Evolutionary conservation across 1,139 yeast species (phyloP), one percentile per base, ranked within the genome.

Genomic region (Geotrichum histeridarum): DNA sequence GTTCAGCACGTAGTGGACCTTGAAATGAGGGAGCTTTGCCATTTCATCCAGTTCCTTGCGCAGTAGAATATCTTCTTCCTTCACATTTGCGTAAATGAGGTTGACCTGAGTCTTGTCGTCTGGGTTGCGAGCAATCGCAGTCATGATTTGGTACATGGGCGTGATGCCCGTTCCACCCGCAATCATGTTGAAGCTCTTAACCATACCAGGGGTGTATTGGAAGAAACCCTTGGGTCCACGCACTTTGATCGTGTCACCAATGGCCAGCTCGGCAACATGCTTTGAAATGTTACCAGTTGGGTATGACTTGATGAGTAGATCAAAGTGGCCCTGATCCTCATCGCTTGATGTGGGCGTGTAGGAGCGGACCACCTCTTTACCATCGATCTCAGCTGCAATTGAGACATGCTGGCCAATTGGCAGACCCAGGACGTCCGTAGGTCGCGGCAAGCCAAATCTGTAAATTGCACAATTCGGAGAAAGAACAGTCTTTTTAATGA

Each of bases 161-260:
- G 96, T 84, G 64, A 90, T 86, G 62, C 95, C 96, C 45, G 95
- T 84, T 65, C 98, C 98, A 63, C 95, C 96, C 43, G 96, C 96
- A 63, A 91, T 82, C 88, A 91, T 88, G 57, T 85, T 86, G 63
- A 87, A 79, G 54, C 80, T 77, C 58, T 78, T 75, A 61, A 80
- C 83, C 81, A 84, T 84, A 72, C 87, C 87, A 62, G 95, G 89
- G 54, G 81, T 76, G 73, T 90, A 89, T 58, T 82, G 79, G 76
- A 87, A 89, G 64, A 82, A 81, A 5, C 97, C 98, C 72, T 87
- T 87, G 63, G 98, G 98, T 32, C 98, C 98, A 65, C 89, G 81
- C 45, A 86, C 84, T 57, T 77, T 78, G 62, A 87, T 83, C 33
- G 75, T 69, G 60, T 86, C 86, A 59, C 90, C 90, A 51, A 83